Evolutionary conservation across 768 basidiomycete species (phyloP).

Genomic region (Sporobolomyces roseus): DNA sequence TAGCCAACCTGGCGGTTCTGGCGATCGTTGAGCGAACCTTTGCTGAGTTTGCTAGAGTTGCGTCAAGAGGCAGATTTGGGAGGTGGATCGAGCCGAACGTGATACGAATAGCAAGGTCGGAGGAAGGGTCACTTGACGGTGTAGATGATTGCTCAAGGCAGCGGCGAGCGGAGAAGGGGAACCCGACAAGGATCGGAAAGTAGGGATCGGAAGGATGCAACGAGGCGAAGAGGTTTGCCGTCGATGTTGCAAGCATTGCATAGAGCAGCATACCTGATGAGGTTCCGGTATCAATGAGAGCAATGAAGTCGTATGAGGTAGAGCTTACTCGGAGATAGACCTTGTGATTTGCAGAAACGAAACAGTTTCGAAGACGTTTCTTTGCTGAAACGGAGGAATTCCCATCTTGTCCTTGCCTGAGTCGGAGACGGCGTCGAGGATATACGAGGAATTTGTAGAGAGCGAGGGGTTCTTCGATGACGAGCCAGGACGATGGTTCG

Average conservation of each 20-base stretch:
- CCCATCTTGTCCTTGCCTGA: conserved; percentile 4
- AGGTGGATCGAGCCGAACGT: conserved; percentile 28
- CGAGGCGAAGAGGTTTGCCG: conserved; percentile 16
- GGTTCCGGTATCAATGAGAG: neutral
- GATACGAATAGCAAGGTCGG: conserved; percentile 36
- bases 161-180: conserved; percentile 33
- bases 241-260: conserved; percentile 18
- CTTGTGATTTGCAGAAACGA: conserved; percentile 2
- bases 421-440: neutral
- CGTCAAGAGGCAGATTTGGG: neutral
- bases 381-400: neutral
- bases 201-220: conserved; percentile 3
- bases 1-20: conserved; percentile 21
- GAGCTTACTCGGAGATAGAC: conserved; percentile 15
- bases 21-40: neutral
- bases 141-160: conserved; percentile 4
- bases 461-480: neutral
- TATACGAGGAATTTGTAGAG: conserved; percentile 1
- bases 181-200: conserved; percentile 33
- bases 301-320: neutral
- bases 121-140: conserved; percentile 9
- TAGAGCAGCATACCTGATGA: conserved; percentile 37
- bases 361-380: conserved; percentile 1
- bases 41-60: neutral
- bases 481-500: conserved; percentile 1